Evolutionary conservation across 2,329 filamentous ascomycete species (phyloP).

Genomic region (Mycocentrospora acerina): DNA sequence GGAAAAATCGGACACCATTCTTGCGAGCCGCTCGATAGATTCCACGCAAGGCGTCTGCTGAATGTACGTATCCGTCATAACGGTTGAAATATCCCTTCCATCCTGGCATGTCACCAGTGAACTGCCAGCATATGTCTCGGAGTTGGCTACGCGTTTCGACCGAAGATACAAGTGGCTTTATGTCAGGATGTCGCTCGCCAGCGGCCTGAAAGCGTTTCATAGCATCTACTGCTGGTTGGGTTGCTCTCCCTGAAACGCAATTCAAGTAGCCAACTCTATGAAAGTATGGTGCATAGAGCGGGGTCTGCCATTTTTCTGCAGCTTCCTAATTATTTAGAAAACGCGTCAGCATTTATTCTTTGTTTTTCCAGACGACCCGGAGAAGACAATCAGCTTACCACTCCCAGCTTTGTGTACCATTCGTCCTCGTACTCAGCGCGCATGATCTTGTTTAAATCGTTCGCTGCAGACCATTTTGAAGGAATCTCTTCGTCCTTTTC

Average conservation of each 20-base stretch:
- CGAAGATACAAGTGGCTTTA: constrained; percentile 44
- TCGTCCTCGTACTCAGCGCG: constrained; percentile 60
- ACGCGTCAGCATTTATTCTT: neutral
- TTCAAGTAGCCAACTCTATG: constrained; percentile 56
- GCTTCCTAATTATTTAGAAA: constrained; percentile 53
- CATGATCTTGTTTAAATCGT: constrained; percentile 64
- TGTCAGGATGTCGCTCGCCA: constrained; percentile 45
- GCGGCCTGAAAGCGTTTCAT: constrained; percentile 47
- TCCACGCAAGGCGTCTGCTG: constrained; percentile 53
- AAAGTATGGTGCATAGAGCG: constrained; percentile 57
- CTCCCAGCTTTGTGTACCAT: constrained; percentile 57
- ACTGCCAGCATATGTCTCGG: constrained; percentile 53
- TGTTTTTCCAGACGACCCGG: too few species aligned
- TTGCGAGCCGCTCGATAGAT: constrained; percentile 48
- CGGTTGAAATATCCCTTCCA: constrained; percentile 63
- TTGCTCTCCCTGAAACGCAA: constrained; percentile 51
- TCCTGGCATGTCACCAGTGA: constrained; percentile 48
- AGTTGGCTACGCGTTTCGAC: constrained; percentile 28
- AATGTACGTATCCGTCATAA: constrained; percentile 60
- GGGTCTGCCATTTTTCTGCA: constrained; percentile 55
- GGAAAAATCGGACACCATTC: constrained; percentile 47
- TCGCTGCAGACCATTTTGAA: constrained; percentile 56
- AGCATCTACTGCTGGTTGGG: constrained; percentile 52
- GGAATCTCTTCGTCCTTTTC: constrained; percentile 45
- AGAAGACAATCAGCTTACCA: constrained; percentile 42